Conservation (phyloP, 371 early-diverging fungal species). For the Mortierella sp. region DNA sequence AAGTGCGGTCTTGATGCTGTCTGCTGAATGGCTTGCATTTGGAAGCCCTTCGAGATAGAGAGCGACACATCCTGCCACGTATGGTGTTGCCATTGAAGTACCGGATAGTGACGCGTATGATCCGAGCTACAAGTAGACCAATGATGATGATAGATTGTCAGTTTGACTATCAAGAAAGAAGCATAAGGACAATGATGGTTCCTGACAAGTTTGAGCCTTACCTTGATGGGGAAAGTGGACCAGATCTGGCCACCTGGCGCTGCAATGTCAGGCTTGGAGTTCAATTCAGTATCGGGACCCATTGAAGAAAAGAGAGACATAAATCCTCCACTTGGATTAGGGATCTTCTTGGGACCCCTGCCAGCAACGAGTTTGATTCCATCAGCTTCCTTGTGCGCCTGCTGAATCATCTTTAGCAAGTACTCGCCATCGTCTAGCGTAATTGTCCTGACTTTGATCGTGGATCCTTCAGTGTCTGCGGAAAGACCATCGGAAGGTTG, state of each 20-base stretch:
- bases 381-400: constrained; percentile 17
- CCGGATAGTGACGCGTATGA: constrained; percentile 72
- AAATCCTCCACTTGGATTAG: constrained; percentile 58
- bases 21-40: constrained; percentile 21
- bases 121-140: too few species aligned
- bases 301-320: constrained; percentile 68
- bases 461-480: constrained; percentile 54
- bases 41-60: constrained; percentile 59
- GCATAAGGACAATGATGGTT: neutral
- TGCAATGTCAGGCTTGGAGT: constrained; percentile 77
- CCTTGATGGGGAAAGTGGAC: constrained; percentile 70
- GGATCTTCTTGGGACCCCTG: constrained; percentile 36
- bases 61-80: constrained; percentile 76
- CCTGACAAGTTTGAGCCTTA: neutral
- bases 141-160: too few species aligned
- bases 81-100: constrained; percentile 80
- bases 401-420: constrained; percentile 25
- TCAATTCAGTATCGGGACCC: constrained; percentile 78
- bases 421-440: constrained; percentile 56
- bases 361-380: constrained; percentile 34
- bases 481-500: constrained; percentile 28
- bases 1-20: constrained; percentile 50
- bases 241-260: constrained; percentile 83
- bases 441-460: constrained; percentile 34
- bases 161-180: neutral